Evolutionary conservation across 805 yeast genomes (phyloP).

Genomic region (Wickerhamomyces tratensis): DNA sequence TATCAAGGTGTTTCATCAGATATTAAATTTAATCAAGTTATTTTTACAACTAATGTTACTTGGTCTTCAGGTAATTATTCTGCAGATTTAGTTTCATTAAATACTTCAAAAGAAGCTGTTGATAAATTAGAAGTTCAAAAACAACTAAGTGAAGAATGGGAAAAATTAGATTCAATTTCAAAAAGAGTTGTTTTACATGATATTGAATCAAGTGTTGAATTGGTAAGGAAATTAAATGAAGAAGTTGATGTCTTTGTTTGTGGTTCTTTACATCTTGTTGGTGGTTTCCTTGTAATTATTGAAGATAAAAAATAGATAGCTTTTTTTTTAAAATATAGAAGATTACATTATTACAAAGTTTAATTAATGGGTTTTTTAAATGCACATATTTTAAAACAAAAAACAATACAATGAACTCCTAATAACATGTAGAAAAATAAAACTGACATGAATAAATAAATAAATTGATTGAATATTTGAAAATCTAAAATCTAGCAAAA

Average conservation of each 20-base stretch:
- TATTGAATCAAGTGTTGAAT: conserved; percentile 64
- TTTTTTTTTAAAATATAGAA: too few species aligned
- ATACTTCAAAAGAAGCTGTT: conserved; percentile 69
- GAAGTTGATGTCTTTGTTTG: conserved; percentile 74
- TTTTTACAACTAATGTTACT: conserved; percentile 88
- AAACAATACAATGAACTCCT: too few species aligned
- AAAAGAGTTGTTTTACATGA: conserved; percentile 50
- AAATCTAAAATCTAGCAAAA: too few species aligned
- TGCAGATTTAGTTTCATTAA: conserved; percentile 77
- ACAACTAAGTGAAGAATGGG: conserved; percentile 64
- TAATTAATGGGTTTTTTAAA: too few species aligned
- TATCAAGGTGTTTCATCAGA: conserved; percentile 28
- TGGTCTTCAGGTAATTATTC: conserved; percentile 78
- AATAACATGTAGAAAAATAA: too few species aligned
- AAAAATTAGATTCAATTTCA: conserved; percentile 32
- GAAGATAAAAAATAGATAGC: conserved; percentile 30
- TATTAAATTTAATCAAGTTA: conserved; percentile 57
- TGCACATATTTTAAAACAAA: too few species aligned
- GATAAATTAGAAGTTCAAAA: conserved; percentile 79
- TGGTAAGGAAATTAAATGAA: conserved; percentile 26
- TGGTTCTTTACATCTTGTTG: conserved; percentile 91
- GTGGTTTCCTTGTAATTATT: conserved; percentile 82
- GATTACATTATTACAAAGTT: too few species aligned
- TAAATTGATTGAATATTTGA: too few species aligned
- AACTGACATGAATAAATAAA: too few species aligned